Evolutionary conservation across 2,329 filamentous ascomycete species (phyloP).

Genomic region (Teratosphaeria gauchensis): DNA sequence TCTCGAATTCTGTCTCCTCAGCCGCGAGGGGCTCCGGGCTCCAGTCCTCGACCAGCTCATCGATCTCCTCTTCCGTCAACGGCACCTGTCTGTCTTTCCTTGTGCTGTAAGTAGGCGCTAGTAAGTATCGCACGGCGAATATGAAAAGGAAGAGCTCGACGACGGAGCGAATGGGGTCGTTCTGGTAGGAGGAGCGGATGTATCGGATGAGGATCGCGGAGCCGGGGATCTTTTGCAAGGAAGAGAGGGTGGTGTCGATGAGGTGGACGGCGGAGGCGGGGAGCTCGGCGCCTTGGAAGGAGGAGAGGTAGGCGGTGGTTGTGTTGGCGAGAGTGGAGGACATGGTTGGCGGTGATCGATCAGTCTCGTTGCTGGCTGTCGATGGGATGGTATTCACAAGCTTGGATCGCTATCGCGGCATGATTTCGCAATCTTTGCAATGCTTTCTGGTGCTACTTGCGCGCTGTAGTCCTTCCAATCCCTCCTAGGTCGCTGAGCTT

Average conservation of each 20-base stretch:
- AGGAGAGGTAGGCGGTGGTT: constrained; percentile 8
- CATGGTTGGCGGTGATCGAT: not conserved
- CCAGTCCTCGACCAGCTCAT: constrained; percentile 95
- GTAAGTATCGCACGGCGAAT: constrained; percentile 87
- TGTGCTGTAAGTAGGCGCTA: constrained; percentile 87
- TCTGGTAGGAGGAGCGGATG: constrained; percentile 93
- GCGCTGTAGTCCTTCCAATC: not conserved
- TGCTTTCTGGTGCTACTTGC: not conserved
- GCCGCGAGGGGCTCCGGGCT: constrained; percentile 83
- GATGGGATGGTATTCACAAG: not conserved
- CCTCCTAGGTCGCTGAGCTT: not conserved
- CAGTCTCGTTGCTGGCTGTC: not conserved
- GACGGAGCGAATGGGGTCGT: constrained; percentile 86
- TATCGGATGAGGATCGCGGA: constrained; percentile 92
- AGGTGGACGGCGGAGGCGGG: constrained; percentile 45
- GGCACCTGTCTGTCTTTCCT: constrained; percentile 83
- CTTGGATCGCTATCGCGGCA: not conserved
- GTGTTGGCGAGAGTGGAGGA: constrained; percentile 4
- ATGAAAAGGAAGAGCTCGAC: constrained; percentile 90
- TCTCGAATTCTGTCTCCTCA: constrained; percentile 63
- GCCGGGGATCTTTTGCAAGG: constrained; percentile 82
- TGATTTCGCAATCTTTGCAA: not conserved
- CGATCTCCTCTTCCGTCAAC: constrained; percentile 89
- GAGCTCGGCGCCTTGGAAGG: constrained; percentile 44
- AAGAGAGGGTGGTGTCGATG: constrained; percentile 45